phyloP scores from a whole-genome alignment of 2,329 filamentous ascomycete species.

The Penicillium sp. region DNA sequence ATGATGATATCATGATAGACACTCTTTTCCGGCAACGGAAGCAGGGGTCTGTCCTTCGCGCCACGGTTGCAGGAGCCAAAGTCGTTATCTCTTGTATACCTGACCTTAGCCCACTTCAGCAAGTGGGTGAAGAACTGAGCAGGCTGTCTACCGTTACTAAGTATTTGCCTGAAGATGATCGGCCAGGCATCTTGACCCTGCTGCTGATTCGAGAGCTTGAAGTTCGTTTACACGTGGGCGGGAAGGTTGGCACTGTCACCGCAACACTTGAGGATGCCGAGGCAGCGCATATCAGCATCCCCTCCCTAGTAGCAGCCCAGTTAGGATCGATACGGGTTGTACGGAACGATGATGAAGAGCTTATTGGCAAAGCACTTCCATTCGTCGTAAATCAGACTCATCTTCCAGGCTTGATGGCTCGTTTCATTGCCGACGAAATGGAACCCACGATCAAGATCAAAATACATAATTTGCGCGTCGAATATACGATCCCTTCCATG shows the following conservation, averaged over 20 bases:
- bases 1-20: slow-evolving; percentile 94
- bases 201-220: slow-evolving; percentile 68
- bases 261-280: slow-evolving; percentile 68
- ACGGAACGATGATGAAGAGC: slow-evolving; percentile 71
- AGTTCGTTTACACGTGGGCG: slow-evolving; percentile 66
- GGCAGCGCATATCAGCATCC: slow-evolving; percentile 80
- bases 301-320: slow-evolving; percentile 79
- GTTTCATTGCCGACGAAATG: slow-evolving; percentile 92
- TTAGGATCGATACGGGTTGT: slow-evolving; percentile 65
- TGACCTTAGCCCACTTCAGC: slow-evolving; percentile 70
- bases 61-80: slow-evolving; percentile 69
- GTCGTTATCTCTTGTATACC: slow-evolving; percentile 66
- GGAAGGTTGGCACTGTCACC: slow-evolving; percentile 69
- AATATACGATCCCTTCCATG: slow-evolving; percentile 84
- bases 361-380: slow-evolving; percentile 68
- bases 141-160: slow-evolving; percentile 88
- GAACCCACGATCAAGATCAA: slow-evolving; percentile 90
- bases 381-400: slow-evolving; percentile 29
- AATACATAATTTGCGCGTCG: slow-evolving; percentile 79
- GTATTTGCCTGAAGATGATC: slow-evolving; percentile 93
- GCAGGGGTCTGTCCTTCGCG: slow-evolving; percentile 80
- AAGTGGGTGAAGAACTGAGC: slow-evolving; percentile 76
- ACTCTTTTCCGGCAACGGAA: slow-evolving; percentile 83
- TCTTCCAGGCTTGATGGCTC: slow-evolving; percentile 76
- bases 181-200: slow-evolving; percentile 83